Evolutionary conservation across 73 alveolate species (phyloP), one percentile per base, ranked within the genome.

Genomic region (Stentor roeselii): DNA sequence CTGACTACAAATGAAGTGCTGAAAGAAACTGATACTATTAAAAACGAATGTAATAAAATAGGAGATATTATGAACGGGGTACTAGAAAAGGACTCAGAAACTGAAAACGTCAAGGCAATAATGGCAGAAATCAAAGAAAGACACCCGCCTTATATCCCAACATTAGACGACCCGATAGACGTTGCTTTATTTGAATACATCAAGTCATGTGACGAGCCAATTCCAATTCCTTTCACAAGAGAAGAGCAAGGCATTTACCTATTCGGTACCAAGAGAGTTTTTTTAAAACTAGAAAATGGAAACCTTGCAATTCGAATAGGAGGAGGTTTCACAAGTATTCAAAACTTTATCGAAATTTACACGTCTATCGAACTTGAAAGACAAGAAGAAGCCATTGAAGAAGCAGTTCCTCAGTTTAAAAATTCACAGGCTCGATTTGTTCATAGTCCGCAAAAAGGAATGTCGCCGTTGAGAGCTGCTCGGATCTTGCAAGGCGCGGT

Each of bases 321-420:
- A 30, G 95, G 95, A 60, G 95, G 95, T 2, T 89, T 86, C 87
- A 89, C 86, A 90, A 36, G 75, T 38, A 89, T 89, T 40, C 89
- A 86, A 39, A 90, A 89, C 83, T 89, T 89, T 86, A 89, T 89
- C 58, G 83, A 86, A 38, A 75, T 67, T 42, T 89, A 89, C 83
- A 84, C 90, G 32, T 87, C 84, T 36, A 30, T 41, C 0, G 95
- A 89, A 42, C 85, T 89, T 2, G 60, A 40, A 67, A 67, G 37
- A 2, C 80, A 67, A 34, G 80, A 67, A 67, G n/a, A 21, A 21
- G 80, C 34, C 1, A n/a, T 67, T 67, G 37, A 21, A 67, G 80
- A 67, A 0, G 80, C 80, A 30, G 41, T 15, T 32, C 80, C 80
- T 30, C 41, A 21, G n/a, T 67, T 67, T 67, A 67, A 21, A 2